These are phyloP conservation scores for Waitea zeae DNA, from an alignment of 1,284 basidiomycete species.

Conservation along the genomic window DNA sequence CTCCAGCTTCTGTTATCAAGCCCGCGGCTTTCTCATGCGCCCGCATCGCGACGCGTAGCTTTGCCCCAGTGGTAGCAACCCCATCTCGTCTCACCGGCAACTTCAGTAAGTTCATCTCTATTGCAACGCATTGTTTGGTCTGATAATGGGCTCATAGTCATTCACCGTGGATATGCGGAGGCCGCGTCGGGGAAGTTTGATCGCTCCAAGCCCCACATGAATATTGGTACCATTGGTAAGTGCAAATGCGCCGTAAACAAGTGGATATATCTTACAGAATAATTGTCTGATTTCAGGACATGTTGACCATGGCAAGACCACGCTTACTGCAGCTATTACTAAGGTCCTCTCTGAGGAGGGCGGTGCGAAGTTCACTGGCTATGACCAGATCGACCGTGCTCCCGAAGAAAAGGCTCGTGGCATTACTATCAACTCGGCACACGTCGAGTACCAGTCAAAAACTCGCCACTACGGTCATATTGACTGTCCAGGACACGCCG, in stretches of 20 bases:
- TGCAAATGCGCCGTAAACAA: too few species aligned
- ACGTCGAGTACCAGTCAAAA: constrained; percentile 95
- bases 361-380: constrained; percentile 93
- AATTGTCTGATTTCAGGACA: too few species aligned
- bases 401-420: constrained; percentile 99
- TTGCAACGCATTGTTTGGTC: too few species aligned
- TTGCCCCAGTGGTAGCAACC: too few species aligned
- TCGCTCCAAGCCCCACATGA: constrained; percentile 89
- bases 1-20: too few species aligned
- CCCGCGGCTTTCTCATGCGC: too few species aligned
- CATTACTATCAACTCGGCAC: constrained; percentile 92
- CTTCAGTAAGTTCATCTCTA: too few species aligned
- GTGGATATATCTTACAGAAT: too few species aligned
- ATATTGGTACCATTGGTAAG: constrained; percentile 85
- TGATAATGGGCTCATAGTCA: too few species aligned
- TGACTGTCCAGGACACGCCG: constrained; percentile 93
- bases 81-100: too few species aligned
- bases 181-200: too few species aligned
- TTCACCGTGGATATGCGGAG: constrained; percentile 60
- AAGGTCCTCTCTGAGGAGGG: constrained; percentile 76
- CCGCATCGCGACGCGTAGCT: too few species aligned
- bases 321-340: constrained; percentile 96
- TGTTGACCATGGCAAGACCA: constrained; percentile 94
- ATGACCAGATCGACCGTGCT: constrained; percentile 98
- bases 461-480: constrained; percentile 97